These are phyloP conservation scores for Kitagawia praeruptora DNA, from an alignment of 129 eudicot species.

Conservation along the genomic window DNA sequence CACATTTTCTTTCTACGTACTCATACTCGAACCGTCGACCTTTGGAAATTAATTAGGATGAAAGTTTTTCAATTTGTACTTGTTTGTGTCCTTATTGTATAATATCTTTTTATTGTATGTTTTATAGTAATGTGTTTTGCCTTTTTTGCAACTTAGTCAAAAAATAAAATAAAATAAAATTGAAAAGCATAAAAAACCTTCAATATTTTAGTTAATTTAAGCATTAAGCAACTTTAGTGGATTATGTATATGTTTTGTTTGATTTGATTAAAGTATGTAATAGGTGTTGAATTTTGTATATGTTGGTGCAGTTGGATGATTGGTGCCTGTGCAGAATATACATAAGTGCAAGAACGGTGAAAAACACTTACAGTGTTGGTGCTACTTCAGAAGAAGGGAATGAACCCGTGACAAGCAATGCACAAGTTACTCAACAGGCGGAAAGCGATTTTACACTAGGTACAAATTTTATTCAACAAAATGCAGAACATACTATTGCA, in stretches of 20 bases:
- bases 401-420: not conserved
- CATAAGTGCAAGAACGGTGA: not conserved
- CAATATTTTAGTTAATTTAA: not conserved
- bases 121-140: not conserved
- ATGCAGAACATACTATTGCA: too few species aligned
- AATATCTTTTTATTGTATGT: not conserved
- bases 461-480: not conserved
- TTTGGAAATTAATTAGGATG: too few species aligned
- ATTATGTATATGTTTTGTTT: not conserved
- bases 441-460: not conserved
- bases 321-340: not conserved
- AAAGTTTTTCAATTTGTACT: too few species aligned
- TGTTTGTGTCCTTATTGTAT: too few species aligned
- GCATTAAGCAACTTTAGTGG: not conserved
- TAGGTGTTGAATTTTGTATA: not conserved
- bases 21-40: too few species aligned
- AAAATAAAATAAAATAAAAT: too few species aligned
- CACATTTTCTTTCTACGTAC: too few species aligned
- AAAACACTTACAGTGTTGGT: not conserved
- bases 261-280: not conserved
- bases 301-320: conserved; percentile 1
- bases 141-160: not conserved
- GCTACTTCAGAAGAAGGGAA: not conserved
- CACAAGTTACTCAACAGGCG: not conserved
- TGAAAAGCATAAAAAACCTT: too few species aligned